Conservation (phyloP, 2,329 filamentous ascomycete genomes). For the Pseudogymnoascus sp. region DNA sequence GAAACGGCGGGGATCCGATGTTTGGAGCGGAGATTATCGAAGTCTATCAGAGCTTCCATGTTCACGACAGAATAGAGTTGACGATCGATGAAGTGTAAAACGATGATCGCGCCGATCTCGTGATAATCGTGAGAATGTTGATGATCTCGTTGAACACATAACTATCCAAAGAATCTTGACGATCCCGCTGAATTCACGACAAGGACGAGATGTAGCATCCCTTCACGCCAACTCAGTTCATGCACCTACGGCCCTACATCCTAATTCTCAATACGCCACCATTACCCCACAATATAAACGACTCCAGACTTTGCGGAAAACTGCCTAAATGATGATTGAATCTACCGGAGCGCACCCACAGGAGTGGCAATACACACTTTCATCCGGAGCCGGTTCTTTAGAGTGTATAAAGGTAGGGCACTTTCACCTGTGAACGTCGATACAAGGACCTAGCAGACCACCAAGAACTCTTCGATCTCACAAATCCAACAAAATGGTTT, state of each 20-base stretch:
- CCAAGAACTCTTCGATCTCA: not conserved
- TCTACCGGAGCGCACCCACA: not conserved
- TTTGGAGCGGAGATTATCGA: not conserved
- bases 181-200: not conserved
- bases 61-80: not conserved
- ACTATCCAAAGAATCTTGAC: too few relatives aligned
- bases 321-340: slow-evolving; percentile 5
- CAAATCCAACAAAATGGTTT: not conserved
- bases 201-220: not conserved
- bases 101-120: not conserved
- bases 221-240: not conserved
- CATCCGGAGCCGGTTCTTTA: not conserved
- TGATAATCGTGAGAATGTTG: too few relatives aligned
- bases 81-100: not conserved
- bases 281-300: not conserved
- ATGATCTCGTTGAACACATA: not conserved
- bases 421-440: not conserved
- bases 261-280: not conserved
- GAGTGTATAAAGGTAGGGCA: not conserved
- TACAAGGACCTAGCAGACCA: not conserved
- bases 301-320: not conserved
- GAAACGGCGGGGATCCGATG: not conserved
- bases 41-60: not conserved
- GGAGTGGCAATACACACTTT: not conserved
- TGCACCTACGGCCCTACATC: not conserved